Conservation (phyloP, 164 flowering plant species). For the Buxus sempervirens region DNA sequence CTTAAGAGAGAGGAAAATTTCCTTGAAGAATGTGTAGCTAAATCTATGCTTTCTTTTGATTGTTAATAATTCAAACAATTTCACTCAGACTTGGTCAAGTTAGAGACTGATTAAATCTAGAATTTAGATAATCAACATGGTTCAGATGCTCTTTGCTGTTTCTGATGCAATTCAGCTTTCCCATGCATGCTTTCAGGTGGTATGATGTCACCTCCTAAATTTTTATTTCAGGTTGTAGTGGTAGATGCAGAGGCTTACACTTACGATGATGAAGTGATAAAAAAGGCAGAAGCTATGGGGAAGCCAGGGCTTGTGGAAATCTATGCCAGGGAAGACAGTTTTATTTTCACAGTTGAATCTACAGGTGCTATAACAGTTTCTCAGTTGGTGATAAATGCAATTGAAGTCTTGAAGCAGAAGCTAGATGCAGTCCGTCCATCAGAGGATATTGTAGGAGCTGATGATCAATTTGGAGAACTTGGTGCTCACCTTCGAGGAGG, state of each 20-base stretch:
- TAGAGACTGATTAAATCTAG: no score
- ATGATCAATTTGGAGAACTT: conserved; percentile 88
- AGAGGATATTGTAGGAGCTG: conserved; percentile 84
- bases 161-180: background rate
- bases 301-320: conserved; percentile 91
- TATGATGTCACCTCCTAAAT: background rate
- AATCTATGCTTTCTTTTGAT: no score
- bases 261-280: conserved; percentile 90
- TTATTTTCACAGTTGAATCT: conserved; percentile 90
- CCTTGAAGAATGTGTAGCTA: no score
- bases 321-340: conserved; percentile 80
- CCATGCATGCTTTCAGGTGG: background rate
- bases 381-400: conserved; percentile 82
- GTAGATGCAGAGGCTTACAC: conserved; percentile 87
- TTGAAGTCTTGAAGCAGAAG: conserved; percentile 81
- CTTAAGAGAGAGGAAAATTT: no score
- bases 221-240: conserved; percentile 56
- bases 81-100: no score
- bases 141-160: background rate
- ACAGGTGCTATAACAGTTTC: conserved; percentile 94
- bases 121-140: no score
- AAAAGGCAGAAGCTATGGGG: conserved; percentile 94
- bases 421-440: conserved; percentile 90
- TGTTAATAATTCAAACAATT: no score
- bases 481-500: conserved; percentile 95